Conservation (phyloP, 129 eudicot species). For the Escallonia herrerae region DNA sequence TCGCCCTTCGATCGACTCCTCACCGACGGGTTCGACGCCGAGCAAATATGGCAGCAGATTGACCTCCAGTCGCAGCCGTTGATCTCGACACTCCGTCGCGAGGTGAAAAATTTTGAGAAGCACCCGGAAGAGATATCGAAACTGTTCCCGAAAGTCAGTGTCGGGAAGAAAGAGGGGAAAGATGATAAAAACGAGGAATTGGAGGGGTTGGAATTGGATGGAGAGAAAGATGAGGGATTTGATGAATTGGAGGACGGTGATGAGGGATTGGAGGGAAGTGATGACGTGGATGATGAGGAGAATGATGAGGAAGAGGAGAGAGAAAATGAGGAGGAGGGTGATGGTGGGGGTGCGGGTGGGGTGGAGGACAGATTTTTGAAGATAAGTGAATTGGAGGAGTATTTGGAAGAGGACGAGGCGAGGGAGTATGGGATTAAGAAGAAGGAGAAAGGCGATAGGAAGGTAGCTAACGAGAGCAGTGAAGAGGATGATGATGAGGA, state of each 20-base stretch:
- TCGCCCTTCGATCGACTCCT: slow-evolving; percentile 58
- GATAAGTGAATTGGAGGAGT: slow-evolving; percentile 67
- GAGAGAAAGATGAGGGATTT: slow-evolving; percentile 17
- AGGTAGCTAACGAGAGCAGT: slow-evolving; percentile 7
- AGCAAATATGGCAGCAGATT: slow-evolving; percentile 96
- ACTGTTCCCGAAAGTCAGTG: slow-evolving; percentile 14
- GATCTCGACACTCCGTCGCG: slow-evolving; percentile 42
- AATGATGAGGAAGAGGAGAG: slow-evolving; percentile 19
- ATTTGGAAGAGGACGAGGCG: slow-evolving; percentile 64
- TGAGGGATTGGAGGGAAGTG: slow-evolving; percentile 29
- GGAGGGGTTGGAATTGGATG: slow-evolving; percentile 5
- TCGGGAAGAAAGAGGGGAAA: slow-evolving; percentile 9
- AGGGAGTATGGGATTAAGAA: slow-evolving; percentile 55
- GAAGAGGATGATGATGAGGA: slow-evolving; percentile 39
- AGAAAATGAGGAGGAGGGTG: slow-evolving; percentile 17
- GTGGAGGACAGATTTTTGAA: slow-evolving; percentile 74
- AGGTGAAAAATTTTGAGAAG: slow-evolving; percentile 53
- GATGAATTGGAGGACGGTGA: slow-evolving; percentile 11
- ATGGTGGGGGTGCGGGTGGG: slow-evolving; percentile 22
- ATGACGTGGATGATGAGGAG: slow-evolving; percentile 31
- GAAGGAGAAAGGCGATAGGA: slow-evolving; percentile 21
- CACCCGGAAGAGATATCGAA: slow-evolving; percentile 35
- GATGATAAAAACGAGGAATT: slow-evolving; percentile 11
- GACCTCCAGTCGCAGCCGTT: slow-evolving; percentile 76
- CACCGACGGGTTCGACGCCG: slow-evolving; percentile 66